These are phyloP conservation scores for Mycena venus DNA, from an alignment of 768 basidiomycete species.

Conservation along the genomic window DNA sequence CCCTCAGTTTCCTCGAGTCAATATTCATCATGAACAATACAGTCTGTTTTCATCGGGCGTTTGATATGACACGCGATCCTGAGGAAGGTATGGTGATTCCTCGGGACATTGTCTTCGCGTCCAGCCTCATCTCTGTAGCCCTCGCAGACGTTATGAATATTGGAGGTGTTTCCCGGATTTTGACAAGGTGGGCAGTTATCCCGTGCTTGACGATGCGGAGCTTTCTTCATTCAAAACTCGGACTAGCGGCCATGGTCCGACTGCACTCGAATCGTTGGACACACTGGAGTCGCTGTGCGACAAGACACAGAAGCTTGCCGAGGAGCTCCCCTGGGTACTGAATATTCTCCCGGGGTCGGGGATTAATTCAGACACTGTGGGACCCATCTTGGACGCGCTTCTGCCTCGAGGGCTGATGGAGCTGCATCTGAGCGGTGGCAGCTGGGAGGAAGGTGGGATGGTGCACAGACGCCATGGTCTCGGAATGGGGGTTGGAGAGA, in stretches of 20 bases:
- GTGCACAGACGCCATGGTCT: slow-evolving; percentile 65
- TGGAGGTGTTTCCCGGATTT: slow-evolving; percentile 77
- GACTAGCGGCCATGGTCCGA: slow-evolving; percentile 65
- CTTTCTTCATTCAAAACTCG: background rate
- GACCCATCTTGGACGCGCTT: slow-evolving; percentile 61
- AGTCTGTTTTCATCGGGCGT: slow-evolving; percentile 47
- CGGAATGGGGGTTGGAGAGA: slow-evolving; percentile 74
- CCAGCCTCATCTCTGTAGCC: slow-evolving; percentile 44
- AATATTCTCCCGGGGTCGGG: slow-evolving; percentile 84
- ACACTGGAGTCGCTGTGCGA: slow-evolving; percentile 56
- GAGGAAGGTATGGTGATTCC: slow-evolving; percentile 64
- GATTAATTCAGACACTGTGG: slow-evolving; percentile 71
- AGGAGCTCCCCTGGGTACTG: slow-evolving; percentile 54
- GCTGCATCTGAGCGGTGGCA: slow-evolving; percentile 82
- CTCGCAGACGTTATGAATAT: slow-evolving; percentile 65
- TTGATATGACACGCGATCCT: slow-evolving; percentile 66
- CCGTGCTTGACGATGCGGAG: background rate
- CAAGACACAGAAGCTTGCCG: slow-evolving; percentile 49
- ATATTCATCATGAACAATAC: background rate
- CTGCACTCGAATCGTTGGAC: slow-evolving; percentile 57
- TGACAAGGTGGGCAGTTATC: slow-evolving; percentile 78
- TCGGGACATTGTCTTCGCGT: slow-evolving; percentile 1
- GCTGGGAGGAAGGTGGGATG: slow-evolving; percentile 71
- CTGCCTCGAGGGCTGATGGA: slow-evolving; percentile 72
- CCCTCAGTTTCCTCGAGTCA: background rate